Evolutionary conservation across 495 filamentous ascomycete species (phyloP), one percentile per base, ranked within the genome.

Genomic region (Aspergillus cavernicola): DNA sequence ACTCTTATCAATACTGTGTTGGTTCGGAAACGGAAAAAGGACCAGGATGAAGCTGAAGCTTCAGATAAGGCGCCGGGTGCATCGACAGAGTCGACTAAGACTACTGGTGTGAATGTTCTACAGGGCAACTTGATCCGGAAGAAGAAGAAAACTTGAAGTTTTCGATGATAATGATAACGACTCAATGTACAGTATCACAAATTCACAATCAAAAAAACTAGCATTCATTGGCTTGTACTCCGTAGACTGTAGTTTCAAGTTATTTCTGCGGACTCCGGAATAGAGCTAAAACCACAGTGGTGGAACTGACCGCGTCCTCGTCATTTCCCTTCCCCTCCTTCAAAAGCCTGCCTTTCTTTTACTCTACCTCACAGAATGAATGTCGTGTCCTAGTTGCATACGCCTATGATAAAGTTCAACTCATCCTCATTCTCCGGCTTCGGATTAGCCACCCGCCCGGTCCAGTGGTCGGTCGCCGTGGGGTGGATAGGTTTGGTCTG

Each of bases 71-170:
- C 24, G 22, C 65, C 71, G 16, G 56, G 60, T 12, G 59, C 58
- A 33, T 52, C 58, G 12, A 47, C 63, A 29, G 50, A 57, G 59
- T 32, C 62, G 55, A 49, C 58, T 53, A 50, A 49, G 12, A 6
- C 33, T 1, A 55, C 70, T n/a, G 63, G 67, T 10, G 76, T 84
- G 45, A 87, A 86, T 57, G 66, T 83, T 46, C 76, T 88, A 9
- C 71, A 72, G 35, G 75, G 72, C 19, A 77, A 74, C 2, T 60
- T 89, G 58, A 69, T 90, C 24, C 72, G 83, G 54, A 91, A 86
- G 65, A 89, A 87, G 64, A 72, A 76, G 20, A 90, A 87, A 68
- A 59, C 66, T 8, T 54, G 24, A 54, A 12, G 23, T 11, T 23
- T 5, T 22, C 24, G 12, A 23, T 50, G 22, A 50, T 50, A 28